Base-by-base conservation (phyloP, 768 basidiomycete genomes). In the Agaricus subrufescens region DNA sequence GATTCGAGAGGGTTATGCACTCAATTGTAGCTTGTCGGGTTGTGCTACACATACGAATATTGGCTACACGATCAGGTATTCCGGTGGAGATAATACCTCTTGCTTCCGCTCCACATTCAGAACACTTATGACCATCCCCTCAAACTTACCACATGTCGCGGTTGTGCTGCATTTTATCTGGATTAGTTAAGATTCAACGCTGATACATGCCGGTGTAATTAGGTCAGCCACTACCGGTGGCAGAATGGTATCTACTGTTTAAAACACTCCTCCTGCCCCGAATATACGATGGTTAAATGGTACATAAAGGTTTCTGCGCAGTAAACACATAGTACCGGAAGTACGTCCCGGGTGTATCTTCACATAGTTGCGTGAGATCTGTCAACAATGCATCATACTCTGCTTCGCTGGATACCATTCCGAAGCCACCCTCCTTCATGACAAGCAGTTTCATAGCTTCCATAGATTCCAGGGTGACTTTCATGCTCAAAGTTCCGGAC, bases 351-450 rank as follows among this genome's bases (percentile, higher is more conserved):
- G 53, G 53, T 12, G 45, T 54, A 14, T 56, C 47, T 6, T 56
- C 51, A 19, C 40, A n/a, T 56, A 5, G 14, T 56, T 55, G 4
- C 43, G 37, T n/a, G 50, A 29, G 12, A 1, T 34, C 34, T 34
- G 34, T 11, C 34, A 34, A 8, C 34, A 52, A 5, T 15, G 45
- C 54, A 47, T 60, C 59, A 44, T 56, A 60, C 40, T 56, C 55
- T 39, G 56, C 50, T 30, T 52, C 56, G 7, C 38, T 51, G n/a
- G 23, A 30, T 3, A 60, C 55, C 29, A 60, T 12, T 23, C 59
- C 59, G 9, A 60, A 48, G 6, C 59, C 51, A 4, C 55, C 55
- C 37, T 51, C 59, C 23, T 43, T 46, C 23, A 60, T 47, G 12
- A 60, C 55, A 25, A 50, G 54, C 25, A 14, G 30, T 38, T 56